A percentile compares a stretch with the other conserved stretches of the same genome.
Evolutionary conservation across 139 green algal species (phyloP).

Genomic region (Trebouxia sp.): DNA sequence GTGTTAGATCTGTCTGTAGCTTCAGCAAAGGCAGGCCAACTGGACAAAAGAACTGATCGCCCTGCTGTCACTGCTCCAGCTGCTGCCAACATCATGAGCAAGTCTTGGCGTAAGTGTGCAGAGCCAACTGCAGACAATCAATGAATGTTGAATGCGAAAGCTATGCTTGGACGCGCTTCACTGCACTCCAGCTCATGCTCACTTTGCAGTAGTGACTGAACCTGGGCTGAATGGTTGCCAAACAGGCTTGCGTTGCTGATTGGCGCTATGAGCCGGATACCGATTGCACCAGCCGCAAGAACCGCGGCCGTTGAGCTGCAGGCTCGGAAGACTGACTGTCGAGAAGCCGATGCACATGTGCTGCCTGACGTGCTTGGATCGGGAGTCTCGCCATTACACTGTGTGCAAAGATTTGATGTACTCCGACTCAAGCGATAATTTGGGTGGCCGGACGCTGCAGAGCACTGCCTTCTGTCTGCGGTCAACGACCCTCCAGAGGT

Average conservation of each 20-base stretch:
- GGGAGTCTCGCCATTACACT: too few species aligned
- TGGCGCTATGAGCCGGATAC: not conserved
- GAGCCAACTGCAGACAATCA: not conserved
- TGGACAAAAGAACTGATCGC: conserved; percentile 53
- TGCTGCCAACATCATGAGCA: conserved; percentile 31
- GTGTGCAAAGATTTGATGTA: too few species aligned
- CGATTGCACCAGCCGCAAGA: not conserved
- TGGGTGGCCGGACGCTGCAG: too few species aligned
- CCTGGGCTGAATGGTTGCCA: not conserved
- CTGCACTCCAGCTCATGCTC: too few species aligned
- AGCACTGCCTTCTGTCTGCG: too few species aligned
- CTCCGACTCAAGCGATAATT: too few species aligned
- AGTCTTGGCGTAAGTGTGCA: not conserved
- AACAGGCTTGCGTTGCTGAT: not conserved
- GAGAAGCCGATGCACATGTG: not conserved
- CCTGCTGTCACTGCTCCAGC: conserved; percentile 64
- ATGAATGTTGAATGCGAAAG: too few species aligned
- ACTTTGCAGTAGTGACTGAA: conserved; percentile 6
- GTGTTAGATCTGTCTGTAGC: conserved; percentile 70
- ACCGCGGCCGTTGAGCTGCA: not conserved
- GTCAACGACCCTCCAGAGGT: too few species aligned
- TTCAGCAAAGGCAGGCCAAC: conserved; percentile 62
- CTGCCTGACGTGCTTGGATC: not conserved
- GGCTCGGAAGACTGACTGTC: not conserved
- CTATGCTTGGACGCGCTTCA: too few species aligned